A percentile compares a stretch with the other conserved stretches of the same genome.
Conservation (phyloP, 2,329 filamentous ascomycete genomes). For the Claviceps quebecensis region DNA sequence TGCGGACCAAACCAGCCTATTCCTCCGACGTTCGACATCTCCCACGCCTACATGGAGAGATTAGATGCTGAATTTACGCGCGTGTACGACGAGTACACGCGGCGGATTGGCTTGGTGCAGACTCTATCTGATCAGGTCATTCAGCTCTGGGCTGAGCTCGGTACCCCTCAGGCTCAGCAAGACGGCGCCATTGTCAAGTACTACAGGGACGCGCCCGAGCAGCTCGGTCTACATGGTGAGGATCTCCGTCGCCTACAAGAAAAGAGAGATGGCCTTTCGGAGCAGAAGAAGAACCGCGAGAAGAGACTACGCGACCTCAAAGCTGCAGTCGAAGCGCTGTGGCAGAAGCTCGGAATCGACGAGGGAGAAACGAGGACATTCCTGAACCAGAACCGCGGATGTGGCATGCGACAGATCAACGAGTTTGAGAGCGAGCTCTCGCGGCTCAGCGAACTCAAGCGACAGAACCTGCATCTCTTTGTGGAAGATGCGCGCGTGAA, state of each 20-base stretch:
- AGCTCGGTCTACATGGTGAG: conserved; percentile 80
- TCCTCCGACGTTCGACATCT: conserved; percentile 81
- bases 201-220: conserved; percentile 82
- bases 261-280: conserved; percentile 68
- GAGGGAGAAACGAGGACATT: conserved; percentile 74
- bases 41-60: conserved; percentile 69
- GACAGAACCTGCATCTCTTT: conserved; percentile 88
- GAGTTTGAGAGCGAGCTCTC: conserved; percentile 87
- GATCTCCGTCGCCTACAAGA: conserved; percentile 60
- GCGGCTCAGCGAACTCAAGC: conserved; percentile 80
- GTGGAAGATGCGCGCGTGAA: conserved; percentile 86
- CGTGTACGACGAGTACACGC: conserved; percentile 92
- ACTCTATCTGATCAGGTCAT: conserved; percentile 72
- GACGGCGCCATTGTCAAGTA: conserved; percentile 77
- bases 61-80: conserved; percentile 85
- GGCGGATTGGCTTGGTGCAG: conserved; percentile 63
- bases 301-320: conserved; percentile 62
- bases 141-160: conserved; percentile 88
- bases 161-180: conserved; percentile 84
- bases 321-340: conserved; percentile 66
- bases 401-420: conserved; percentile 81
- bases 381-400: conserved; percentile 75
- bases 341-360: conserved; percentile 77
- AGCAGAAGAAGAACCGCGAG: conserved; percentile 81
- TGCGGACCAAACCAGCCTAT: conserved; percentile 63